These are phyloP conservation scores for Eremothecium sinecaudum DNA, from an alignment of 1,139 yeast species.

Conservation along the genomic window DNA sequence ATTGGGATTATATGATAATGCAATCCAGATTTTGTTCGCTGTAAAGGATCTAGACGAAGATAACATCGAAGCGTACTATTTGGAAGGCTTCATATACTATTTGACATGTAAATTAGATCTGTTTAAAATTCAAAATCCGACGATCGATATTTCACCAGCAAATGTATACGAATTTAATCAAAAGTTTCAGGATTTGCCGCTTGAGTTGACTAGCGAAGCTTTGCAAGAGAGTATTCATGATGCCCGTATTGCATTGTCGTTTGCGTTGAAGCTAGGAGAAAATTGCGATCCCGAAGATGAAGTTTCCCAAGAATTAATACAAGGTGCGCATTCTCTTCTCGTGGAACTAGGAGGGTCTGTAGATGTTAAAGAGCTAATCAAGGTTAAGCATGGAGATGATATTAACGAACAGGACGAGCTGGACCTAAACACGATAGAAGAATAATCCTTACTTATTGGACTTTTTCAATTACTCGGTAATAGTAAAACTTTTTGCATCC, in stretches of 20 bases:
- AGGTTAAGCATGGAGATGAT: conserved; percentile 37
- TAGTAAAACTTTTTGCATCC: background rate
- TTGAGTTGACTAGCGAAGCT: conserved; percentile 29
- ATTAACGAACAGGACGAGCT: conserved; percentile 39
- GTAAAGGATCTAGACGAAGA: conserved; percentile 75
- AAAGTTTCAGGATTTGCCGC: conserved; percentile 43
- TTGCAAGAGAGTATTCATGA: conserved; percentile 36
- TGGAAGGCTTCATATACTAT: conserved; percentile 70
- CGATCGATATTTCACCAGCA: conserved; percentile 20
- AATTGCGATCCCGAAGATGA: conserved; percentile 35
- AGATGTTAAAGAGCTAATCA: conserved; percentile 29
- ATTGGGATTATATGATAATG: conserved; percentile 58
- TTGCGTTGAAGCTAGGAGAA: conserved; percentile 40
- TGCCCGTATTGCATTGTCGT: conserved; percentile 46
- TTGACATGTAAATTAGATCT: conserved; percentile 43
- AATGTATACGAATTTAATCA: conserved; percentile 32
- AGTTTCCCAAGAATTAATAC: conserved; percentile 46
- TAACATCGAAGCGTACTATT: conserved; percentile 66
- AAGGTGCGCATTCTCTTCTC: conserved; percentile 43
- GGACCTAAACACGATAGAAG: conserved; percentile 22
- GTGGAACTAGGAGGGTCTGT: conserved; percentile 52
- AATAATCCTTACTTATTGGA: background rate
- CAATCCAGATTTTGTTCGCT: conserved; percentile 49
- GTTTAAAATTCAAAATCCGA: conserved; percentile 21
- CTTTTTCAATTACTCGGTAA: too few relatives aligned